Conservation (phyloP, 495 filamentous ascomycete genomes). For the Entonaema liquescens region DNA sequence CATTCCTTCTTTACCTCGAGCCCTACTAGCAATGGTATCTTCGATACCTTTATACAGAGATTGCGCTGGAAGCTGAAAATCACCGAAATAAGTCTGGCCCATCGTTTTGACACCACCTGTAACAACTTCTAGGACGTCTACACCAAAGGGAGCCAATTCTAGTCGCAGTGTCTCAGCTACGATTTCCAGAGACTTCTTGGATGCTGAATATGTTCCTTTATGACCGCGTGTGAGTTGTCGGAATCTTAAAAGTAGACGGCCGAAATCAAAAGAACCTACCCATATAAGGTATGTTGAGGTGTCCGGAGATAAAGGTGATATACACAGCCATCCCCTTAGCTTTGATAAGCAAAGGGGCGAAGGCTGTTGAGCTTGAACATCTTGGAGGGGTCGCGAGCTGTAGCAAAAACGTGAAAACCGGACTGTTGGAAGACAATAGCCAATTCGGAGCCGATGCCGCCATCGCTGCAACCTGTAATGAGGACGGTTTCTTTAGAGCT, state of each 20-base stretch:
- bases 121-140: not conserved
- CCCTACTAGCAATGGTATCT: not conserved
- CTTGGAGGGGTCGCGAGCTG: no score
- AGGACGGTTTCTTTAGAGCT: not conserved
- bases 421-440: not conserved
- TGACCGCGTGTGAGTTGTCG: not conserved
- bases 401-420: no score
- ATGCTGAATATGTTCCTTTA: not conserved
- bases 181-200: not conserved
- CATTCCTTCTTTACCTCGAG: not conserved
- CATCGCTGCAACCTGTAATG: conserved; percentile 4
- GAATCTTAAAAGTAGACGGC: not conserved
- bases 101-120: not conserved
- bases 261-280: not conserved
- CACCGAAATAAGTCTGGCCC: not conserved
- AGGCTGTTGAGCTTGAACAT: not conserved
- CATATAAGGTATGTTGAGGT: not conserved
- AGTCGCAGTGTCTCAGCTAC: not conserved
- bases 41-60: not conserved
- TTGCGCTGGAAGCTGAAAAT: not conserved
- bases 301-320: not conserved
- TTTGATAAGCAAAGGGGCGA: not conserved
- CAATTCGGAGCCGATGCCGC: not conserved
- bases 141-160: not conserved
- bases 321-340: not conserved